phyloP scores from a whole-genome alignment of 2,329 filamentous ascomycete species.

The Cordyceps farinosa region DNA sequence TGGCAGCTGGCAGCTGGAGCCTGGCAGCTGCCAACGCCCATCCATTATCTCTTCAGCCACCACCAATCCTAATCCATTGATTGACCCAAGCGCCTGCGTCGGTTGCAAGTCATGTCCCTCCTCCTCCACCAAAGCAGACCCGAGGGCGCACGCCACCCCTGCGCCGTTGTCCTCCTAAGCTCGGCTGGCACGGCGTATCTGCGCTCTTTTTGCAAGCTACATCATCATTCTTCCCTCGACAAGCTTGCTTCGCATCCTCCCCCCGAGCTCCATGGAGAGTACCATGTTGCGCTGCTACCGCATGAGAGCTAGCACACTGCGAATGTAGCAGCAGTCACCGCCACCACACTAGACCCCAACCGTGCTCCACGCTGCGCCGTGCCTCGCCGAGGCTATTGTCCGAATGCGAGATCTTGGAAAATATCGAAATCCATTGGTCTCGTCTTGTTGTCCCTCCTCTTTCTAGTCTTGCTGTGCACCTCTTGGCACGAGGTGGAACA shows the following conservation, averaged over 20 bases:
- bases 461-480: background rate
- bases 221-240: background rate
- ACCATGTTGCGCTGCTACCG: constrained; percentile 4
- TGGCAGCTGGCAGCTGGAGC: background rate
- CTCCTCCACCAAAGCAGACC: background rate
- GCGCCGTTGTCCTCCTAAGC: background rate
- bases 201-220: background rate
- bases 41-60: constrained; percentile 2
- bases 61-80: background rate
- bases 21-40: background rate
- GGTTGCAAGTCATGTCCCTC: constrained; percentile 9
- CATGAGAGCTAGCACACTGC: constrained; percentile 5
- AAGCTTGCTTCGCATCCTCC: background rate
- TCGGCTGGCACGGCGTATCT: background rate
- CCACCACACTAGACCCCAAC: background rate
- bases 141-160: background rate
- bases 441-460: background rate
- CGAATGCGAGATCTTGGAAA: background rate
- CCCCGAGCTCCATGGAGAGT: background rate
- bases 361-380: background rate
- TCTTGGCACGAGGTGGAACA: background rate
- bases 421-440: background rate
- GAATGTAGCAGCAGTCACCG: background rate
- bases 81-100: background rate
- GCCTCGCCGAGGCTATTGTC: background rate